Conservation (phyloP, 2,329 filamentous ascomycete species). For the Pestalotiopsis sp. region DNA sequence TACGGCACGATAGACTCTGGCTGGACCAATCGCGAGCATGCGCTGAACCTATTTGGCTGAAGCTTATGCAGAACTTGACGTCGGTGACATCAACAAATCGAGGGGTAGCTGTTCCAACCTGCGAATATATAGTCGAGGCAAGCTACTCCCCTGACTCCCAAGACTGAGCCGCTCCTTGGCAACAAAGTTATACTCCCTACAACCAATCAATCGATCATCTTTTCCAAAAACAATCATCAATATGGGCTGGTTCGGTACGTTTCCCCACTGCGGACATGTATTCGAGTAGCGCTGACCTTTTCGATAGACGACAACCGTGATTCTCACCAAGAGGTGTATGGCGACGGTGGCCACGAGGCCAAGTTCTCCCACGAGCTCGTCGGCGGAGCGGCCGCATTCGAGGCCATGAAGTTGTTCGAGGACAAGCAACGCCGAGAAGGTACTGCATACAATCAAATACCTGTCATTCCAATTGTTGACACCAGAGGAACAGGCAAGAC, state of each 20-base stretch:
- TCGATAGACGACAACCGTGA: conserved; percentile 17
- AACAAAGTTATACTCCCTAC: too few species aligned
- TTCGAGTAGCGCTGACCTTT: neutral
- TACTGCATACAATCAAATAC: conserved; percentile 26
- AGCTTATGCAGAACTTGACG: too few species aligned
- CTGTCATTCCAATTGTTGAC: neutral
- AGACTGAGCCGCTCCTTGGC: too few species aligned
- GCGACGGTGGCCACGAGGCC: conserved; percentile 54
- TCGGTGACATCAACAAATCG: too few species aligned
- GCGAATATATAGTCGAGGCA: too few species aligned
- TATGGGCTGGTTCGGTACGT: neutral
- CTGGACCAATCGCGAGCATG: too few species aligned
- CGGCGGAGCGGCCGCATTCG: conserved; percentile 76
- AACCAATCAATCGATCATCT: neutral
- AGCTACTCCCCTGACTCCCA: too few species aligned
- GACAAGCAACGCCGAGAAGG: conserved; percentile 72
- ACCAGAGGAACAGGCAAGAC: conserved; percentile 60
- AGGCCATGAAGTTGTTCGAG: conserved; percentile 79
- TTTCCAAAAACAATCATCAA: neutral
- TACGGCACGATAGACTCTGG: too few species aligned
- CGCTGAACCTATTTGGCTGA: too few species aligned
- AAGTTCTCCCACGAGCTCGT: conserved; percentile 73
- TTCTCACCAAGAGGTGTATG: conserved; percentile 46
- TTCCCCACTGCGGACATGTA: neutral
- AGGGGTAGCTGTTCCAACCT: too few species aligned